phyloP scores from a whole-genome alignment of 176 grass and related monocot species.

The Chrysopogon serrulatus region DNA sequence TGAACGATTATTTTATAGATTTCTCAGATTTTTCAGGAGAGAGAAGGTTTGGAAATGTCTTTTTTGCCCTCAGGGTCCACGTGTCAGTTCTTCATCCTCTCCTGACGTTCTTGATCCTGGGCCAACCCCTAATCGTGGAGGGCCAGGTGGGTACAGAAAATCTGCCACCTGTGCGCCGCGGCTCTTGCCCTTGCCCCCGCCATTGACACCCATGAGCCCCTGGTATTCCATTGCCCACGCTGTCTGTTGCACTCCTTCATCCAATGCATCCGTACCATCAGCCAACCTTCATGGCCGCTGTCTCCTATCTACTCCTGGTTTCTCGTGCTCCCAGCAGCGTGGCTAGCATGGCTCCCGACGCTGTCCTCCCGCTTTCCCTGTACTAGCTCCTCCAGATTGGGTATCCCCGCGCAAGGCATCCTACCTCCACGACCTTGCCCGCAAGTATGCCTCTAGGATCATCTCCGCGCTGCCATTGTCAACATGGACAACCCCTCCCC shows the following conservation, averaged over 20 bases:
- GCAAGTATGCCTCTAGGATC: slow-evolving; percentile 76
- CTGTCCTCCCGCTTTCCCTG: slow-evolving; percentile 60
- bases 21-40: background rate
- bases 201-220: slow-evolving; percentile 66
- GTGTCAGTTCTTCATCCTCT: background rate
- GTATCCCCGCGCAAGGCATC: slow-evolving; percentile 80
- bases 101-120: slow-evolving; percentile 5
- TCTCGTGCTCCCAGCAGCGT: slow-evolving; percentile 61
- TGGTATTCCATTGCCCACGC: slow-evolving; percentile 66
- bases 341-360: slow-evolving; percentile 54
- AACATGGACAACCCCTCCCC: slow-evolving; percentile 75
- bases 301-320: slow-evolving; percentile 71
- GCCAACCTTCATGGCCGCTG: slow-evolving; percentile 73
- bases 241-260: slow-evolving; percentile 77
- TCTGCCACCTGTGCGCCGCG: slow-evolving; percentile 46
- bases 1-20: background rate
- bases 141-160: slow-evolving; percentile 51
- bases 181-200: slow-evolving; percentile 46
- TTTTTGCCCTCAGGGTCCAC: background rate
- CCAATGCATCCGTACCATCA: slow-evolving; percentile 84
- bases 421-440: slow-evolving; percentile 82
- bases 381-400: slow-evolving; percentile 84
- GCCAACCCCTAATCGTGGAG: slow-evolving; percentile 48
- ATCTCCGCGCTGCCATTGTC: slow-evolving; percentile 65
- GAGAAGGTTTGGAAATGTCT: background rate